Evolutionary conservation across 2,329 filamentous ascomycete species (phyloP).

Genomic region (Lachnellula willkommii): DNA sequence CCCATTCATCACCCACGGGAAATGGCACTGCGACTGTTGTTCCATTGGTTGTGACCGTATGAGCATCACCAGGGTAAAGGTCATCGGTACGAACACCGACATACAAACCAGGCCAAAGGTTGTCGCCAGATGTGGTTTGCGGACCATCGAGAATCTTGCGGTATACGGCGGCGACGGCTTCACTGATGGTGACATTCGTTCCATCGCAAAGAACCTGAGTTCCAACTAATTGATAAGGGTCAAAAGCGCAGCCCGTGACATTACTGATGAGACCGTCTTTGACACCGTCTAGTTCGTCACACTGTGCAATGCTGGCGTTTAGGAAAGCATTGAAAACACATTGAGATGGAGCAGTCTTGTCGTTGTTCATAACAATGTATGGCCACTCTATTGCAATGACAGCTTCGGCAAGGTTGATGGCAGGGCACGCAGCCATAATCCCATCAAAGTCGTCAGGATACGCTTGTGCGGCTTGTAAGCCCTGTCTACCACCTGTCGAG

Average conservation of each 20-base stretch:
- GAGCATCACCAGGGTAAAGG: neutral
- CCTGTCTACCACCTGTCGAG: conserved; percentile 36
- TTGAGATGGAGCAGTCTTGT: neutral
- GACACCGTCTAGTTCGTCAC: conserved; percentile 18
- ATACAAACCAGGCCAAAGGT: conserved; percentile 9
- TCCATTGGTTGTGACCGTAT: conserved; percentile 2
- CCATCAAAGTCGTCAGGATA: conserved; percentile 37
- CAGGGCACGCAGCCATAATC: conserved; percentile 36
- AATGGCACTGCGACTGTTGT: neutral
- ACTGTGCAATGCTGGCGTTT: conserved; percentile 6
- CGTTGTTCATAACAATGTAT: conserved; percentile 15
- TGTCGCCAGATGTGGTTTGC: neutral
- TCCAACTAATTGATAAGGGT: conserved; percentile 10
- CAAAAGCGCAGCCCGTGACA: conserved; percentile 11
- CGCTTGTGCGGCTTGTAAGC: conserved; percentile 34
- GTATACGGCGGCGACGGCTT: conserved; percentile 3
- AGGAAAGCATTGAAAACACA: conserved; percentile 14
- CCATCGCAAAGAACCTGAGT: conserved; percentile 9
- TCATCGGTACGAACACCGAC: neutral
- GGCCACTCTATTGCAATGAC: conserved; percentile 7
- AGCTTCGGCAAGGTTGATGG: conserved; percentile 27
- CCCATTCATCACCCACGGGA: neutral
- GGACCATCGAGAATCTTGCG: conserved; percentile 8
- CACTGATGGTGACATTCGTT: conserved; percentile 3
- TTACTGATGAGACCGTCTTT: conserved; percentile 15